Conservation (phyloP, 305 asterid genomes). For the Fraxinus nigra region DNA sequence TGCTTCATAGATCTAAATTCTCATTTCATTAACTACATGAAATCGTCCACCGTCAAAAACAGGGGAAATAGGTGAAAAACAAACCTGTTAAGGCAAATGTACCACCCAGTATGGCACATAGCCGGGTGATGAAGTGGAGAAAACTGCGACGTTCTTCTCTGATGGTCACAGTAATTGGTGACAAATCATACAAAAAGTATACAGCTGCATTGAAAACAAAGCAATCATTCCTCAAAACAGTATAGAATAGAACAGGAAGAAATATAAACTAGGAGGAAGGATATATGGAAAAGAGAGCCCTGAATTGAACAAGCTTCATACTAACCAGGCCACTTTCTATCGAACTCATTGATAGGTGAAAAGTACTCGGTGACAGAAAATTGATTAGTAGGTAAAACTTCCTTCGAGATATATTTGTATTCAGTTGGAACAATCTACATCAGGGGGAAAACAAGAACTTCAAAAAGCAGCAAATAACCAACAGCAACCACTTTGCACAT, state of each 20-base stretch:
- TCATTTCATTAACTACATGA: slow-evolving; percentile 11
- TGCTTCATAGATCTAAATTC: neutral
- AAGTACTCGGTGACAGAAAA: slow-evolving; percentile 94
- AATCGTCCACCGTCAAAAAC: slow-evolving; percentile 10
- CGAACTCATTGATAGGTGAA: slow-evolving; percentile 73
- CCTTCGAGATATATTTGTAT: slow-evolving; percentile 78
- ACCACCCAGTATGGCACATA: slow-evolving; percentile 98
- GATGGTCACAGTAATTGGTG: slow-evolving; percentile 96
- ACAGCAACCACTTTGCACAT: slow-evolving; percentile 11
- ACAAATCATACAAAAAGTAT: slow-evolving; percentile 88
- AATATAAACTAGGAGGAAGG: neutral
- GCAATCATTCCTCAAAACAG: slow-evolving; percentile 6
- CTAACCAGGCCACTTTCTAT: slow-evolving; percentile 91
- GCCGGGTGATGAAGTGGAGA: slow-evolving; percentile 96
- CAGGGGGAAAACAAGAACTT: slow-evolving; percentile 19
- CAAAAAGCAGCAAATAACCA: slow-evolving; percentile 12
- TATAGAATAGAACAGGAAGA: neutral
- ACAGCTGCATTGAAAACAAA: slow-evolving; percentile 63
- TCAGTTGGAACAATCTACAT: slow-evolving; percentile 95
- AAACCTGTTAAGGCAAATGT: slow-evolving; percentile 97
- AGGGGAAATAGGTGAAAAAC: slow-evolving; percentile 20
- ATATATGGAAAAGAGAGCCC: slow-evolving; percentile 2
- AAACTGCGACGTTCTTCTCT: slow-evolving; percentile 97
- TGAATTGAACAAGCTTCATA: slow-evolving; percentile 16
- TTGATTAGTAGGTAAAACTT: slow-evolving; percentile 89